Percentiles rank a stretch among this genome's conserved stretches.
Conservation (phyloP, 495 filamentous ascomycete genomes). For the Penicillium cosmopolitanum region DNA sequence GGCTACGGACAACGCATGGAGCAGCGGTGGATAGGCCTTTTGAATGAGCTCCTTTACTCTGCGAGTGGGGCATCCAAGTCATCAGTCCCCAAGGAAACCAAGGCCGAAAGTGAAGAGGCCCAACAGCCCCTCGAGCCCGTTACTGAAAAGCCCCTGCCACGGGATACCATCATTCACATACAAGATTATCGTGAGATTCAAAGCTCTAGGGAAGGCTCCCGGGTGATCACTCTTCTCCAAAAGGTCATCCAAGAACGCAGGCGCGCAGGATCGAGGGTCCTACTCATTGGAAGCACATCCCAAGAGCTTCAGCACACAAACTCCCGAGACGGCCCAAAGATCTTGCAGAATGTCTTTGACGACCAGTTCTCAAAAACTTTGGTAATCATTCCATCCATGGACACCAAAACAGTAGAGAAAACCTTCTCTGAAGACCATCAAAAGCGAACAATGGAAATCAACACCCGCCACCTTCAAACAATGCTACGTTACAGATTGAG, state of each 20-base stretch:
- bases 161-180: constrained; percentile 71
- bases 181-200: constrained; percentile 79
- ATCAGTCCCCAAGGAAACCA: constrained; percentile 10
- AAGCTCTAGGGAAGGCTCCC: constrained; percentile 61
- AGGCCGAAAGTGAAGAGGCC: constrained; percentile 4
- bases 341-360: constrained; percentile 51
- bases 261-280: constrained; percentile 66
- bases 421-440: constrained; percentile 48
- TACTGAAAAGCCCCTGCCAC: constrained; percentile 20
- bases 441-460: constrained; percentile 61
- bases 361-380: constrained; percentile 54
- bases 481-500: constrained; percentile 59
- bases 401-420: constrained; percentile 36
- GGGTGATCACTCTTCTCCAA: constrained; percentile 66
- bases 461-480: constrained; percentile 69
- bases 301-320: constrained; percentile 30
- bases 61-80: constrained; percentile 12
- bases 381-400: constrained; percentile 52
- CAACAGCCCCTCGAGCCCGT: constrained; percentile 18
- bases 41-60: constrained; percentile 41
- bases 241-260: constrained; percentile 71
- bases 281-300: constrained; percentile 74
- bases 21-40: constrained; percentile 39
- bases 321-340: constrained; percentile 48
- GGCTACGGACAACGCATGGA: constrained; percentile 27